A percentile compares a stretch with the other conserved stretches of the same genome.
Evolutionary conservation across 2,329 filamentous ascomycete species (phyloP).

Genomic region (Colletotrichum sp.): DNA sequence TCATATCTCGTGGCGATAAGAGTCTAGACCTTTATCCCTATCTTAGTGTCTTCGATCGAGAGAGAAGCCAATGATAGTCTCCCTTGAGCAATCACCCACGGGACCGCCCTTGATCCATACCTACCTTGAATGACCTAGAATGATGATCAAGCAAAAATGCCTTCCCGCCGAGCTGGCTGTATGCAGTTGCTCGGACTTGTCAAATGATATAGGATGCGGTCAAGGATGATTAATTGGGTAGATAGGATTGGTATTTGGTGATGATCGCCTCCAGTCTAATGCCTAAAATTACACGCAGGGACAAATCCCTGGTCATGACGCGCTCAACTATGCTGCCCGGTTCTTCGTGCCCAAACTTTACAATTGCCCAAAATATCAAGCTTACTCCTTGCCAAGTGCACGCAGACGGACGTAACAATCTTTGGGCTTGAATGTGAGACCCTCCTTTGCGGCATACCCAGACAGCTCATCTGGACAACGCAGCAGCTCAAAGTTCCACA

Average conservation of each 20-base stretch:
- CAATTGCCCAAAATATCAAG: neutral
- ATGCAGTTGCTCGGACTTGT: neutral
- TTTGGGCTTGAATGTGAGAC: slow-evolving; percentile 17
- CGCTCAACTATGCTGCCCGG: neutral
- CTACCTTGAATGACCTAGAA: neutral
- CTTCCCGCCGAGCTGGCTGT: fast-evolving
- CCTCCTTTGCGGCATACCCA: slow-evolving; percentile 14
- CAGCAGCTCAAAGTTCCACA: slow-evolving; percentile 43
- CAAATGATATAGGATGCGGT: fast-evolving
- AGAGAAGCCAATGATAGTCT: neutral
- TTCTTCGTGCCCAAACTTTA: neutral
- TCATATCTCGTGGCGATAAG: neutral
- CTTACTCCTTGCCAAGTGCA: neutral
- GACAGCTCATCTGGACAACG: slow-evolving; percentile 28
- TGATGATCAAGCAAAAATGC: neutral
- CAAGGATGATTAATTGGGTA: neutral
- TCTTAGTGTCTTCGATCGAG: neutral
- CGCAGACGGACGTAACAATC: slow-evolving; percentile 17
- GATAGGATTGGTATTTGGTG: neutral
- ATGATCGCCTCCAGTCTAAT: neutral
- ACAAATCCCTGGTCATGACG: neutral
- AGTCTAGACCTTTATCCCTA: neutral
- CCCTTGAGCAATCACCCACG: neutral
- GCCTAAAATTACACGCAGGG: neutral
- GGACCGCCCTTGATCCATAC: neutral